Evolutionary conservation across 2,329 filamentous ascomycete species (phyloP), one percentile per base, ranked within the genome.

Genomic region (Venturia nashicola): DNA sequence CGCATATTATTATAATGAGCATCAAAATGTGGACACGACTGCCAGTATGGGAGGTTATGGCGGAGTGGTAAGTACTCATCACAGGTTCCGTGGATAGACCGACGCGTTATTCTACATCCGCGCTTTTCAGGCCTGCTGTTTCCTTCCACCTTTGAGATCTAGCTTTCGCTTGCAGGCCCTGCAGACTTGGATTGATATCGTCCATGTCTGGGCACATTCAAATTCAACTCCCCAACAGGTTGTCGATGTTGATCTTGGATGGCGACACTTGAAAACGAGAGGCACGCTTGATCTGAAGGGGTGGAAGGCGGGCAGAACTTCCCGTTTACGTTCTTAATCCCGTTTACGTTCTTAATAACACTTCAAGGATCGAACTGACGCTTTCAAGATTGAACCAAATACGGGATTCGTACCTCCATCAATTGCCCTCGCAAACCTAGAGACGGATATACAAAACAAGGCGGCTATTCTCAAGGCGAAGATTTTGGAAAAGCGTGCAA

Each of bases 401-500:
- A 34, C 51, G 5, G 23, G 51, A 23, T n/a, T 9, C 27, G 51
- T 36, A 2, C 27, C 51, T 57, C 51, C 51, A 36, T 57, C 51
- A 11, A 27, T 36, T 9, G 51, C 51, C 51, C 51, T 57, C 16
- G 32, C 51, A 4, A 57, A 14, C 51, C 32, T 57, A 57, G 51
- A 57, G 11, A 18, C 27, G 27, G 27, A 57, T 36, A 57, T 57
- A 18, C 51, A 60, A 20, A 44, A 60, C 39, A 60, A 60, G 23
- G 59, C 59, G 20, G 59, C 59, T 11, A 27, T 60, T 16, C 59
- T 60, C 16, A 42, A 34, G n/a, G 59, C 59, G 20, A 60, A 43
- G 59, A 3, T 60, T n/a, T 44, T 60, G 42, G 59, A 60, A 27
- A 60, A 43, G 59, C 36, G 59, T 42, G 59, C 59, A 27, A 23